Percentiles rank a stretch among this genome's conserved stretches.
These are phyloP conservation scores for Pelargonium nanum DNA, from an alignment of 345 rosid genomes.

Conservation along the genomic window DNA sequence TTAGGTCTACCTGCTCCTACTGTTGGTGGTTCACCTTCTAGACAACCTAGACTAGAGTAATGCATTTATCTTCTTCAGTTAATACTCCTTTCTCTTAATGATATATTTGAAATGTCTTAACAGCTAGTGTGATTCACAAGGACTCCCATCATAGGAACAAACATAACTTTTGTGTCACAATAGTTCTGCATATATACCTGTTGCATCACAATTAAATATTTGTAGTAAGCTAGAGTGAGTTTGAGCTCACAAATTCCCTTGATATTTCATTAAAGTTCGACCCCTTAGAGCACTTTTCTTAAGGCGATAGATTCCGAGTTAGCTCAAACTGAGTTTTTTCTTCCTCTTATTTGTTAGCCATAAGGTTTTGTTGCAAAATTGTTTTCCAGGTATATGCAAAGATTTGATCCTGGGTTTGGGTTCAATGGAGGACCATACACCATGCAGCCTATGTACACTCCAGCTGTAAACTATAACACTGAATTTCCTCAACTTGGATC, in stretches of 20 bases:
- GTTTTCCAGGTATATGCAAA: conserved; percentile 48
- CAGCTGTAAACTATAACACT: conserved; percentile 70
- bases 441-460: conserved; percentile 58
- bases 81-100: background rate
- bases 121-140: background rate
- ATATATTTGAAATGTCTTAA: background rate
- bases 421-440: conserved; percentile 51
- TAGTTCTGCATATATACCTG: background rate
- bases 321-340: background rate
- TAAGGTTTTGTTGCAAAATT: background rate
- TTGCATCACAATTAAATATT: background rate
- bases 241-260: background rate
- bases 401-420: conserved; percentile 82
- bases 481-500: conserved; percentile 80
- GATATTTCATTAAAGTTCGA: background rate
- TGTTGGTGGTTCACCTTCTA: background rate
- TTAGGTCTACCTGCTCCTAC: background rate
- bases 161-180: too few relatives aligned
- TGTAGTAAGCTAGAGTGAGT: background rate
- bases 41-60: background rate
- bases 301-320: background rate
- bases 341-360: background rate
- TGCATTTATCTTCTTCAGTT: background rate
- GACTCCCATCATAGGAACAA: background rate
- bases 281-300: background rate